A percentile compares a stretch with the other conserved stretches of the same genome.
These are phyloP conservation scores for Oehlia diaphana DNA, from an alignment of 192 early-diverging fungal species.

Conservation along the genomic window DNA sequence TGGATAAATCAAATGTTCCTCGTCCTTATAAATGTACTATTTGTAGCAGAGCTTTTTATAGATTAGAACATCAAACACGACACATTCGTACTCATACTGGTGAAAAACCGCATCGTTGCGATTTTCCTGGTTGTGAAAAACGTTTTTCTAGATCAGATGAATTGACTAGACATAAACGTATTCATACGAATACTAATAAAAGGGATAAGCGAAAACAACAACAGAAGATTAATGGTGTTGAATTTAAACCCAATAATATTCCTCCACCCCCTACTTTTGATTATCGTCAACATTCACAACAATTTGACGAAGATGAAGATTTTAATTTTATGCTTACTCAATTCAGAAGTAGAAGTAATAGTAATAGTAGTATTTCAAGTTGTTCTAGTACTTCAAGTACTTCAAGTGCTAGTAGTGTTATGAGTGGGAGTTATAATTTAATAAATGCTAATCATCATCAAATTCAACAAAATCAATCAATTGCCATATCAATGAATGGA, in stretches of 20 bases:
- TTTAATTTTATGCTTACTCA: neutral
- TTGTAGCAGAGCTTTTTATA: constrained; percentile 73
- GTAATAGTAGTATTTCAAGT: neutral
- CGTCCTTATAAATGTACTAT: constrained; percentile 76
- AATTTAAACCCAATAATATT: constrained; percentile 13
- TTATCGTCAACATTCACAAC: neutral
- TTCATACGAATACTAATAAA: constrained; percentile 56
- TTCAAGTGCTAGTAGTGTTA: neutral
- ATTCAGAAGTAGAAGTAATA: constrained; percentile 9
- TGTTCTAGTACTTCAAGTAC: neutral
- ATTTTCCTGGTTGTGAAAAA: constrained; percentile 74
- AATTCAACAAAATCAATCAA: neutral
- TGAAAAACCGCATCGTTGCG: constrained; percentile 80
- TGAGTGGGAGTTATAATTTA: neutral
- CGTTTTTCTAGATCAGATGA: constrained; percentile 79
- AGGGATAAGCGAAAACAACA: constrained; percentile 36
- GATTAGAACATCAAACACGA: constrained; percentile 77
- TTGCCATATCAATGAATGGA: neutral
- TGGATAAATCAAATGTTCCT: constrained; percentile 25
- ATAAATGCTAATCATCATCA: neutral
- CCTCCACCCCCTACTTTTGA: neutral
- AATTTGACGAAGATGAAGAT: neutral
- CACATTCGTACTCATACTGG: constrained; percentile 87
- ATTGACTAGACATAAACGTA: constrained; percentile 70
- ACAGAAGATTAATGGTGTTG: neutral